Base-by-base conservation (phyloP, 2,329 filamentous ascomycete species). In the Aspergillus sp. region DNA sequence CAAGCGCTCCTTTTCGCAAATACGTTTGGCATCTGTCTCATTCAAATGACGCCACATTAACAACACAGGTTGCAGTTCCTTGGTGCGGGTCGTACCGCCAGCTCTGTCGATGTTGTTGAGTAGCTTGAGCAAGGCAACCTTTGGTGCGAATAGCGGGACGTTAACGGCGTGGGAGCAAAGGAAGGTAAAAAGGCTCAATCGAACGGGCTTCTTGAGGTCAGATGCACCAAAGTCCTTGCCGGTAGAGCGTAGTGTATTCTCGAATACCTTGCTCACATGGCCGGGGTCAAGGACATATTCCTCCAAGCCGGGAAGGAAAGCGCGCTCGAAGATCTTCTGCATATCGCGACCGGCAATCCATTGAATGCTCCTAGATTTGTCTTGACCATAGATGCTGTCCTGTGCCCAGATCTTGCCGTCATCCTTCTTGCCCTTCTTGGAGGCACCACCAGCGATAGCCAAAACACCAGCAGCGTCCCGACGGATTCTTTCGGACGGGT, bases 261-360 rank as follows among this genome's bases (percentile, higher is more conserved):
- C 76, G 4, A 95, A 65, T 2, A 84, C 77, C 17, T 80, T 79
- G 22, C 78, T 72, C 41, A 95, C 76, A 51, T 93, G 84, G 23
- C 78, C 80, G 3, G 81, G 73, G 61, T 97, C 90, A 55, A 96
- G 80, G 3, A 91, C 77, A 60, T 85, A 94, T 67, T 96, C 93
- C 67, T 96, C 90, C 7, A 95, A 70, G 2, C 79, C 80, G 0
- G 88, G 88, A 17, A 88, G 66, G n/a, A 96, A 69, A 33, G 86
- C 75, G 17, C 80, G 74, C 17, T 81, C 76, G 1, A 93, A 61
- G 17, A 94, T 68, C 49, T 80, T 83, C 39, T 77, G 71, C 2
- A 73, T 72, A 46, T 84, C 77, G 20, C 83, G 77, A 1, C 71
- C 61, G 3, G 78, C 67, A 46, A 94, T 73, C 74, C 79, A 81